These are phyloP conservation scores for Podila epicladia DNA, from an alignment of 192 early-diverging fungal genomes.

Conservation along the genomic window DNA sequence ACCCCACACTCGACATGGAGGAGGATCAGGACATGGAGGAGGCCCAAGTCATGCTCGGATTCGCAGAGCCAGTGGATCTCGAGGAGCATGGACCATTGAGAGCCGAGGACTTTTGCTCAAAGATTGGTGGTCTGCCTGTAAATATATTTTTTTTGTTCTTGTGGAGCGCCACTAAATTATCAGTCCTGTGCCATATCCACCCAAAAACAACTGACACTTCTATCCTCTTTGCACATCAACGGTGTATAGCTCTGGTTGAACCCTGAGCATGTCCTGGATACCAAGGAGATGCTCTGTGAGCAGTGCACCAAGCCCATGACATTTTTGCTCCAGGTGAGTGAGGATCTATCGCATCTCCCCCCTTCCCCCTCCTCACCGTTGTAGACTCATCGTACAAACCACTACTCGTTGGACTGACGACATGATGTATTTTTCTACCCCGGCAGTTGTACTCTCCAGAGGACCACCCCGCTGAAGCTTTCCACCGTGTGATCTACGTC, in stretches of 20 bases:
- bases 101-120: conserved; percentile 79
- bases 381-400: not conserved
- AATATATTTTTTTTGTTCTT: too few relatives aligned
- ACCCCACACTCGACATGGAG: not conserved
- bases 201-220: not conserved
- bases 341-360: conserved; percentile 3
- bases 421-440: not conserved
- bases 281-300: conserved; percentile 71
- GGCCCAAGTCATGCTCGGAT: conserved; percentile 68
- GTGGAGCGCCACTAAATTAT: too few relatives aligned
- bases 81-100: conserved; percentile 60
- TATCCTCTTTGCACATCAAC: not conserved
- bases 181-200: not conserved
- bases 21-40: conserved; percentile 12
- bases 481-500: conserved; percentile 90
- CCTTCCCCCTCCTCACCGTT: too few relatives aligned
- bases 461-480: conserved; percentile 85
- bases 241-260: conserved; percentile 80
- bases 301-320: conserved; percentile 80
- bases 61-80: conserved; percentile 72
- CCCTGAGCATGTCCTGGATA: conserved; percentile 68
- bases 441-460: conserved; percentile 90
- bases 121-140: conserved; percentile 89
- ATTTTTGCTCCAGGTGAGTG: conserved; percentile 81
- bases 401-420: not conserved